Evolutionary conservation across 495 filamentous ascomycete species (phyloP), one percentile per base, ranked within the genome.

Genomic region (Aspergillus egyptiacus): DNA sequence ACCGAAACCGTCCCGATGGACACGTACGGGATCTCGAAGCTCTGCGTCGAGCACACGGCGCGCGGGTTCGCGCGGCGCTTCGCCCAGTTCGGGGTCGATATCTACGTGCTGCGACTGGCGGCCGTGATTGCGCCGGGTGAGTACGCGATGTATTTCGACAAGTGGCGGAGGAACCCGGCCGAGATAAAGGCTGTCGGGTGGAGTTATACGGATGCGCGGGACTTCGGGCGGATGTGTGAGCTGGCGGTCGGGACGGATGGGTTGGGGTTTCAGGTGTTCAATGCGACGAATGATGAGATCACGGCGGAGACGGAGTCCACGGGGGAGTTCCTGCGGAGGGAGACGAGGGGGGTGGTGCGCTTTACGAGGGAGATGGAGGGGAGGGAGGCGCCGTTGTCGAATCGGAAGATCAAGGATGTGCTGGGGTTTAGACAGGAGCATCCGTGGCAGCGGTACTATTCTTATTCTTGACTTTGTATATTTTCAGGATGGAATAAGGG

Each of bases 201-300:
- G 80, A 67, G 65, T 17, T 84, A 84, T 49, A 76, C 75, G 24
- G 79, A 83, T 64, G 73, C 80, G 1, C 59, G 78, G 6, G 79
- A 82, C 49, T 53, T 84, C 15, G 80, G 77, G 2, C 71, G 77
- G 60, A 81, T 84, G 46, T 80, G 74, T 55, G 66, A 79, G 53
- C 56, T 75, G 17, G 66, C 61, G 24, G 66, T 79, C 13, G 14
- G 63, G 40, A 76, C 72, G 52, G 67, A 65, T 54, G 75, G 74
- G 1, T 53, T 82, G 11, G 78, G 77, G 1, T 82, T 81, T 45
- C 76, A 82, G 56, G 61, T 81, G 0, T 82, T 83, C 65, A 83
- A 83, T 57, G 78, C 77, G 30, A 77, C 74, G 3, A 83, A 82
- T 57, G 72, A 78, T 63, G 74, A 71, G 5, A 81, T 80, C 27